Conservation (phyloP, 1,284 basidiomycete genomes). For the Coriolopsis trogii region DNA sequence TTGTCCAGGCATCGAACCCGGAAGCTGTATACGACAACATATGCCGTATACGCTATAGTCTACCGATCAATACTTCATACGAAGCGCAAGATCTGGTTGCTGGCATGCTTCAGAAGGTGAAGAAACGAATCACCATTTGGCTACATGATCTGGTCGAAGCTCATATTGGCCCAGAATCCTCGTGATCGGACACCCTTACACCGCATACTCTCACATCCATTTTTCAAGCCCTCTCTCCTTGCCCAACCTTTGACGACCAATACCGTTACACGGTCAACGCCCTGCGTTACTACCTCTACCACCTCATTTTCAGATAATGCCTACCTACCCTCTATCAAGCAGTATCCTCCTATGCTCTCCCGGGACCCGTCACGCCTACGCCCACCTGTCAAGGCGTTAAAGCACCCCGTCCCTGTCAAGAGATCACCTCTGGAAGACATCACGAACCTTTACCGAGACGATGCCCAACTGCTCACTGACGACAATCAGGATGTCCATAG, state of each 20-base stretch:
- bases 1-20: conserved; percentile 12
- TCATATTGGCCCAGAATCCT: conserved; percentile 21
- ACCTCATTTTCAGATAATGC: background rate
- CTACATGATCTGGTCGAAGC: background rate
- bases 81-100: conserved; percentile 26
- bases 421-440: conserved; percentile 15
- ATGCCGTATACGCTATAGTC: conserved; percentile 10
- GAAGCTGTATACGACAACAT: conserved; percentile 25
- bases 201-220: conserved; percentile 26
- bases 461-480: background rate
- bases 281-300: background rate
- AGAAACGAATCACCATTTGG: background rate
- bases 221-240: conserved; percentile 24
- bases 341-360: conserved; percentile 13
- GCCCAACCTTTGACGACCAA: background rate
- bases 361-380: conserved; percentile 1
- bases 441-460: conserved; percentile 13
- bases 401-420: background rate
- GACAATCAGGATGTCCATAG: background rate
- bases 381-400: conserved; percentile 2
- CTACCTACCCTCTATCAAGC: background rate
- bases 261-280: background rate
- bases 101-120: conserved; percentile 27
- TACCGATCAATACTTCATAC: conserved; percentile 10
- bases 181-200: conserved; percentile 26